Evolutionary conservation across 192 early-diverging fungal genomes (phyloP).

Genomic region (Backusella tarrabulga): DNA sequence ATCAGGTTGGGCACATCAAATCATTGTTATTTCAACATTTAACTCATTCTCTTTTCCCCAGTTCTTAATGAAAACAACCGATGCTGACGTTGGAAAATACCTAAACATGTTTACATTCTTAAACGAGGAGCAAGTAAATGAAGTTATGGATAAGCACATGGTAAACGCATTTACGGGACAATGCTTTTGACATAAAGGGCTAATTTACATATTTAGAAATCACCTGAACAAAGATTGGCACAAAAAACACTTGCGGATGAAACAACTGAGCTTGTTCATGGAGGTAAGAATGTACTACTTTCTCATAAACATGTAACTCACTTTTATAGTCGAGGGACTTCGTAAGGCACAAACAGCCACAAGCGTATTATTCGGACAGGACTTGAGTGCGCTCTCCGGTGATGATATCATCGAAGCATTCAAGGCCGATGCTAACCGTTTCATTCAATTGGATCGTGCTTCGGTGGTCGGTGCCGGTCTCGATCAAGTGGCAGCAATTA

Average conservation of each 20-base stretch:
- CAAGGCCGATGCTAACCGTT: conserved; percentile 54
- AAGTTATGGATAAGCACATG: conserved; percentile 62
- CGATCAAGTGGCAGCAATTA: conserved; percentile 56
- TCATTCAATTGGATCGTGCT: conserved; percentile 44
- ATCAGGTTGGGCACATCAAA: conserved; percentile 63
- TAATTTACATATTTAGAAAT: conserved; percentile 25
- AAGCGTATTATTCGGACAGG: conserved; percentile 70
- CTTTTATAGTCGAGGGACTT: conserved; percentile 49
- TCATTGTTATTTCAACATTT: background rate
- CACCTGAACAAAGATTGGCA: conserved; percentile 69
- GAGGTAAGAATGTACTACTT: conserved; percentile 43
- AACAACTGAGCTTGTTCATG: conserved; percentile 89
- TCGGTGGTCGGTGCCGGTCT: conserved; percentile 51
- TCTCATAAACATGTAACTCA: background rate
- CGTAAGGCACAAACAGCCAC: conserved; percentile 69
- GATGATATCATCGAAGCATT: conserved; percentile 74
- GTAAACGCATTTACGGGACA: conserved; percentile 38
- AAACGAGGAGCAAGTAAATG: conserved; percentile 54
- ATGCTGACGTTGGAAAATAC: conserved; percentile 74
- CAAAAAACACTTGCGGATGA: conserved; percentile 79
- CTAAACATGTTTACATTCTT: conserved; percentile 84
- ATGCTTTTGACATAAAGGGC: background rate
- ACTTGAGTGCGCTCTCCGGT: conserved; percentile 40
- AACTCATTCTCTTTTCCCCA: conserved; percentile 23
- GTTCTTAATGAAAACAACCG: conserved; percentile 86